Conservation (phyloP, 352 stramenopile genomes). For the Pythium periplocum region DNA sequence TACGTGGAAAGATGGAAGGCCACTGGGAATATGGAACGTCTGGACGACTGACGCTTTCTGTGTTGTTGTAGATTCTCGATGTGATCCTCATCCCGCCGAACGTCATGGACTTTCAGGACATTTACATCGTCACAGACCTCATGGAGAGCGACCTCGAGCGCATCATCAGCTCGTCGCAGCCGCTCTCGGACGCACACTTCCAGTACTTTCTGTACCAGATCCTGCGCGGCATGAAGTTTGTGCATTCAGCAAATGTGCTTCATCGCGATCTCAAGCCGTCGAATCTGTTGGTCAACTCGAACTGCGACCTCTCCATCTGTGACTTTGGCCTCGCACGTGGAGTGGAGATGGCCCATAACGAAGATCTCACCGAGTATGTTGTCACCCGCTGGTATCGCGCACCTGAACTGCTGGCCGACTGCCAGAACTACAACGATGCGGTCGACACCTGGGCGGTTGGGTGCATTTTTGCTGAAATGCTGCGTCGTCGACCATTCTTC, state of each 20-base stretch:
- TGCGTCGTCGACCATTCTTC: conserved; percentile 92
- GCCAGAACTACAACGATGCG: conserved; percentile 95
- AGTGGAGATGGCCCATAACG: conserved; percentile 54
- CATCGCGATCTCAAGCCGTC: conserved; percentile 36
- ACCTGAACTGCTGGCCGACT: conserved; percentile 82
- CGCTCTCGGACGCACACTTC: conserved; percentile 38
- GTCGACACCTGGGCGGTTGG: conserved; percentile 96
- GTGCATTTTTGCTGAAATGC: conserved; percentile 99
- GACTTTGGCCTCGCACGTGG: conserved; percentile 67
- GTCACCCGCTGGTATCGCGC: conserved; percentile 80
- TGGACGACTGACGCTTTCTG: not conserved
- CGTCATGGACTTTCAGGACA: conserved; percentile 84
- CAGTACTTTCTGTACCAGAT: conserved; percentile 59
- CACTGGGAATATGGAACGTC: too few relatives aligned
- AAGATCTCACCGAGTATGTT: conserved; percentile 69
- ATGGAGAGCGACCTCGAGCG: conserved; percentile 65
- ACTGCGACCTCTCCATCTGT: conserved; percentile 41
- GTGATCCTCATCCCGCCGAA: conserved; percentile 79
- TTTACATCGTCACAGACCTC: conserved; percentile 70
- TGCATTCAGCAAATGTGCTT: conserved; percentile 88
- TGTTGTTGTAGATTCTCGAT: conserved; percentile 56
- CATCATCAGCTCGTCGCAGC: conserved; percentile 49
- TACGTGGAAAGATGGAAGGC: conserved; percentile 9
- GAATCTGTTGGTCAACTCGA: conserved; percentile 43
- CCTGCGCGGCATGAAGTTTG: conserved; percentile 89